Percentiles rank a stretch among this genome's conserved stretches.
Evolutionary conservation across 1,139 yeast genomes (phyloP).

Genomic region (Kodamaea anthophila): DNA sequence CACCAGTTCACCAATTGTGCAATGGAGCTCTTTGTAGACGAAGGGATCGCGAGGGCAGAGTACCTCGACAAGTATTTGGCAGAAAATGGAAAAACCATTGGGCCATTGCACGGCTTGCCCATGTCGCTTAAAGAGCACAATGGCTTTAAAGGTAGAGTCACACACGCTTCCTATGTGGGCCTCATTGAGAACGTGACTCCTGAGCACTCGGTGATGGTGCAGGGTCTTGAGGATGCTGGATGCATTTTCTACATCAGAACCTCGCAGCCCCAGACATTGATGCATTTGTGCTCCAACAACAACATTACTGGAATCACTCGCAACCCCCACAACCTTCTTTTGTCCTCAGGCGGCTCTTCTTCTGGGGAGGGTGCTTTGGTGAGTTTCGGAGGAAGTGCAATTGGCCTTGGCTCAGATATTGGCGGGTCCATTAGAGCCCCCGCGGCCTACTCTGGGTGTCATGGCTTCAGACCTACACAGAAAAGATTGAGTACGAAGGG

Average conservation of each 20-base stretch:
- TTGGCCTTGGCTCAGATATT: constrained; percentile 73
- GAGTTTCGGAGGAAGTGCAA: constrained; percentile 55
- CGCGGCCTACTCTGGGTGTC: constrained; percentile 63
- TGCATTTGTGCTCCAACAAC: constrained; percentile 43
- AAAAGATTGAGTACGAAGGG: constrained; percentile 51
- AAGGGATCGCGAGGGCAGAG: constrained; percentile 50
- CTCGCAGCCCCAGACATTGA: constrained; percentile 42
- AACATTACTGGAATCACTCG: constrained; percentile 34
- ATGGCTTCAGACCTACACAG: constrained; percentile 65
- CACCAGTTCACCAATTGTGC: constrained; percentile 59
- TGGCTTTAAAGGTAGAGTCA: constrained; percentile 48
- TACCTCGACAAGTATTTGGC: constrained; percentile 46
- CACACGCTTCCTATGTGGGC: constrained; percentile 61
- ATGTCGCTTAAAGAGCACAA: constrained; percentile 71
- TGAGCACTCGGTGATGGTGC: constrained; percentile 46
- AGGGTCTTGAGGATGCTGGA: constrained; percentile 54
- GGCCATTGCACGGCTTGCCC: constrained; percentile 80
- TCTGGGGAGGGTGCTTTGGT: constrained; percentile 75
- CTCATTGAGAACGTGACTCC: constrained; percentile 43
- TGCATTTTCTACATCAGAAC: constrained; percentile 54
- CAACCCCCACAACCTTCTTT: constrained; percentile 35
- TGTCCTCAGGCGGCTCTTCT: constrained; percentile 58
- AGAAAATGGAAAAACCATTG: constrained; percentile 53
- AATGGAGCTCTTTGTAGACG: constrained; percentile 51
- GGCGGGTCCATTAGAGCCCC: constrained; percentile 79